Conservation (phyloP, 2,329 filamentous ascomycete genomes). For the Trichoderma hamatum region DNA sequence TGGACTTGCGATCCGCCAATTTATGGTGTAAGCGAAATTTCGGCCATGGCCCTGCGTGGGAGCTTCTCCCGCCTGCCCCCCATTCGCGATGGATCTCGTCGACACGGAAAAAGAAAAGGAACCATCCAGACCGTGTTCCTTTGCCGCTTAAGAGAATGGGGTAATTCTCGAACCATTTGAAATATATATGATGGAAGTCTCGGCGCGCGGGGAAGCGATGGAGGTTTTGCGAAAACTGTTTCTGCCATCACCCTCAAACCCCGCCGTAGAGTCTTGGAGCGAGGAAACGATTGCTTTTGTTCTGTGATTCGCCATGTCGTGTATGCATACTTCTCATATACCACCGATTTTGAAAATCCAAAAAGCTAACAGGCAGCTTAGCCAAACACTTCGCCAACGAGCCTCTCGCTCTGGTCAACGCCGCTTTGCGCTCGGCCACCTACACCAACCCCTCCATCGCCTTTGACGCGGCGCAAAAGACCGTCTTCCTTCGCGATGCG, state of each 20-base stretch:
- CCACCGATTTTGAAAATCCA: neutral
- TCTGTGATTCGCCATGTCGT: constrained; percentile 13
- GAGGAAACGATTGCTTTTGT: neutral
- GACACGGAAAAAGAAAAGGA: neutral
- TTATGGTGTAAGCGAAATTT: neutral
- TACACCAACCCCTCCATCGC: constrained; percentile 37
- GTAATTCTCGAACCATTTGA: constrained; percentile 5
- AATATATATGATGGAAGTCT: neutral
- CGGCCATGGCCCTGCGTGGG: neutral
- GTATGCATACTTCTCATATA: neutral
- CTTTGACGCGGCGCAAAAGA: constrained; percentile 35
- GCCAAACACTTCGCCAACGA: constrained; percentile 34
- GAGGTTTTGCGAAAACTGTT: neutral
- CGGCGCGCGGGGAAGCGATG: constrained; percentile 8
- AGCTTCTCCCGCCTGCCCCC: constrained; percentile 1
- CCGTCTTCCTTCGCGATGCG: constrained; percentile 32
- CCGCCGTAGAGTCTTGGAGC: neutral
- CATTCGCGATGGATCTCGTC: constrained; percentile 16
- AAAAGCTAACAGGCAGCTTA: constrained; percentile 12
- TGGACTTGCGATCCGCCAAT: neutral
- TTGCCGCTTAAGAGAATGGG: constrained; percentile 18
- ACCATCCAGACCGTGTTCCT: neutral
- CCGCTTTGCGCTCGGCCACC: constrained; percentile 34
- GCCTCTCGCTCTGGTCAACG: constrained; percentile 30
- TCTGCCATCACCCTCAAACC: neutral